Base-by-base conservation (phyloP, 352 stramenopile genomes). In the Globisporangium echinulatum region DNA sequence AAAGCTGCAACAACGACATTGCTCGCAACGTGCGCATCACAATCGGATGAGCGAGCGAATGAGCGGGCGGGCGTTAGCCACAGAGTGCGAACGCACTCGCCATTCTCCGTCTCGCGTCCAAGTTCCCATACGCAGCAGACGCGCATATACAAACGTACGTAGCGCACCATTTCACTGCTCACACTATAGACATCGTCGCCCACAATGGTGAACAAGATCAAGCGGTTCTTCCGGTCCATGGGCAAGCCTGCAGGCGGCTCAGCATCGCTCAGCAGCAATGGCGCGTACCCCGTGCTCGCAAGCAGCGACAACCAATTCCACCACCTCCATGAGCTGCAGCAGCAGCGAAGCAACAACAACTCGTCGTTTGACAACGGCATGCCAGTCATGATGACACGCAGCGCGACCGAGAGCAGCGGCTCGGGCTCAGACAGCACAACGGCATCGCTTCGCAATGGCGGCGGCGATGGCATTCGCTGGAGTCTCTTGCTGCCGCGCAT, bases 191-290 rank as follows among this genome's bases (percentile, higher is more conserved):
- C 25, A 33, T 33, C 25, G 2, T 33, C 25, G 25, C 2, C 33
- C 14, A 40, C 25, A 52, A 83, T 83, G 74, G 72, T 79, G 43
- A 81, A 81, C 66, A 83, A 79, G 56, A 61, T 83, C 56, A 73
- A 71, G 52, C 67, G 63, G 8, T 83, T 83, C 50, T 77, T 83
- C 63, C 74, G 72, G 59, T 69, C 70, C 33, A 64, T 83, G 37
- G 72, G 72, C 47, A 83, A 77, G 51, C 61, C 74, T 46, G 67
- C 70, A 33, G 5, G 43, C 3, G 14, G 37, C 38, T 47, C 49
- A 3, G 50, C 60, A 33, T 54, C 54, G 3, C 37, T 53, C 39
- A 53, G 37, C 47, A 47, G 14, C n/a, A 44, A 11, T 7, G 50
- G 25, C 25, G 25, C 36, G 7, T 65, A 51, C 46, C 52, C 59